Evolutionary conservation across 208 protist species (phyloP).

Genomic region (Phytomonas francai): DNA sequence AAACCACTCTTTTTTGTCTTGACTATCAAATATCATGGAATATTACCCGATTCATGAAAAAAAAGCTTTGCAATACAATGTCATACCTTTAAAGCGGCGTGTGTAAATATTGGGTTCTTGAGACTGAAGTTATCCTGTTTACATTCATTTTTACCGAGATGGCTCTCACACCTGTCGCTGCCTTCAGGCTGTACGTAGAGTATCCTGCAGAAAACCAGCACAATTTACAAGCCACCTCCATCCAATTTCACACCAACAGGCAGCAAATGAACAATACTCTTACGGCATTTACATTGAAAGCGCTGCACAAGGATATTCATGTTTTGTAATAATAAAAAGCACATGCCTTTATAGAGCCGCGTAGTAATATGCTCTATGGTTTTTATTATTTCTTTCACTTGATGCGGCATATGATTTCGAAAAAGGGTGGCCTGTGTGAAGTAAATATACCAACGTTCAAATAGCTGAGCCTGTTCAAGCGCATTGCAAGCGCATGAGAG

Average conservation of each 20-base stretch:
- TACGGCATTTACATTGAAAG: slow-evolving; percentile 54
- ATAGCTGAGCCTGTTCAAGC: slow-evolving; percentile 63
- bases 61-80: too few species aligned
- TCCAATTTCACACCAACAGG: slow-evolving; percentile 57
- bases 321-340: slow-evolving; percentile 67
- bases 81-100: too few species aligned
- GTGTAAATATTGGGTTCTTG: too few species aligned
- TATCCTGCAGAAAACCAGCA: neutral
- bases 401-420: slow-evolving; percentile 16
- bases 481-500: slow-evolving; percentile 54
- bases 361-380: slow-evolving; percentile 34
- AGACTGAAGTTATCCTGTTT: neutral
- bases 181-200: neutral
- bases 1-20: too few species aligned
- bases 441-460: slow-evolving; percentile 66
- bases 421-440: slow-evolving; percentile 31
- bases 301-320: slow-evolving; percentile 61
- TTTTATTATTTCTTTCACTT: slow-evolving; percentile 28
- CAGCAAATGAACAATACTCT: slow-evolving; percentile 47
- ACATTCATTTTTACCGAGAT: neutral
- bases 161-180: neutral
- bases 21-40: too few species aligned
- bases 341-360: slow-evolving; percentile 55
- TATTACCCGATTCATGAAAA: too few species aligned
- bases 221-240: slow-evolving; percentile 7